Evolutionary conservation across 1,139 yeast species (phyloP), one percentile per base, ranked within the genome.

Genomic region (Ogataea hybrid): DNA sequence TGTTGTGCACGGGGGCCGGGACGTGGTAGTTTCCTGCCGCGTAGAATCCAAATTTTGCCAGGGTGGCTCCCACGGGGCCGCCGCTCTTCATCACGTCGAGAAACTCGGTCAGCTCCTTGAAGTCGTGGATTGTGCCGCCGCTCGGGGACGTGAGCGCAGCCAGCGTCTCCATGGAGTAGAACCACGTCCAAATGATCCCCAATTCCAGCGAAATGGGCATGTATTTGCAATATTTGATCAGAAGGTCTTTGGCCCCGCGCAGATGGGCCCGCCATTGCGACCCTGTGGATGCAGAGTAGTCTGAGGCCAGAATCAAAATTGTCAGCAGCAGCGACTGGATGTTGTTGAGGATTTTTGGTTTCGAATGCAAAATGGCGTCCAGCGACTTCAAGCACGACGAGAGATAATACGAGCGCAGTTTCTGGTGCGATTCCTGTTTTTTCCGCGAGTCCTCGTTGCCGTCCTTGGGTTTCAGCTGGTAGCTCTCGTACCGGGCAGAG

Each of bases 191-290:
- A 46, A 84, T 78, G 39, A 79, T 70, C 1, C 77, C 65, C 33
- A 80, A 58, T 6, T 59, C 64, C 49, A 54, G 49, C 53, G 62
- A 54, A 55, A 45, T 58, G 60, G 51, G 56, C 36, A 62, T 51
- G 50, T 58, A 45, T 61, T 59, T 35, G 71, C 69, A 56, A 46
- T 71, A 71, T 50, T 76, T 79, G 39, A 77, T 58, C 12, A 81
- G 63, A 18, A 81, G 61, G 49, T 79, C 84, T 50, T 79, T 79
- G 2, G 85, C 86, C 7, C 85, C 86, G 49, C 76, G 64, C 15
- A 80, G 63, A 62, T 80, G 86, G 0, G 82, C 77, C 47, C 84
- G 64, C 87, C 86, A 81, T 50, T 77, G 77, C 38, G 76, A 79
- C 2, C 71, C 69, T 39, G 73, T 75, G 1, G 71, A 62, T 4